Percentiles rank a stretch among this genome's conserved stretches.
Evolutionary conservation across 495 filamentous ascomycete species (phyloP).

Genomic region (Astrothelium macrocarpum): DNA sequence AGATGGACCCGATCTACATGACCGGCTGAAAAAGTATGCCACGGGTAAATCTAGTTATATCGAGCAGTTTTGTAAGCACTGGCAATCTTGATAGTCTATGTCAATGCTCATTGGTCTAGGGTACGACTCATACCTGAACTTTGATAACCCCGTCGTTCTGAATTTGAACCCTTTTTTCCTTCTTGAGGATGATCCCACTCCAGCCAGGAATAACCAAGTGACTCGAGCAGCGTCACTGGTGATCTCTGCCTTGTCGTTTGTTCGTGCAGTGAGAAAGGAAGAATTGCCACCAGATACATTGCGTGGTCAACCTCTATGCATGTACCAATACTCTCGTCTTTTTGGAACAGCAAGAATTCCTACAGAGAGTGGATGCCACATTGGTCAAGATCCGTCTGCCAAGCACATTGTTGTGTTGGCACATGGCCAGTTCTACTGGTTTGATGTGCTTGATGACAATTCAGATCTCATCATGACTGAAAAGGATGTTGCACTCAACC

Average conservation of each 20-base stretch:
- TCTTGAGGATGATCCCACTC: constrained; percentile 93
- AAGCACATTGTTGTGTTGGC: constrained; percentile 93
- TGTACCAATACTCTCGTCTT: constrained; percentile 95
- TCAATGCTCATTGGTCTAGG: constrained; percentile 42
- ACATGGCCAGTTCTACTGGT: constrained; percentile 98
- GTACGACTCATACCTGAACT: constrained; percentile 98
- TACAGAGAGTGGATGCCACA: constrained; percentile 90
- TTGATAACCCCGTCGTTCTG: constrained; percentile 92
- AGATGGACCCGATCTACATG: constrained; percentile 79
- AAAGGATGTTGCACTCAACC: constrained; percentile 83
- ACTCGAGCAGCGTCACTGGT: constrained; percentile 88
- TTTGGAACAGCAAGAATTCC: constrained; percentile 94
- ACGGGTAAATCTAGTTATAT: constrained; percentile 89
- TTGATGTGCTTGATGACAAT: constrained; percentile 91
- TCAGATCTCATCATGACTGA: constrained; percentile 95
- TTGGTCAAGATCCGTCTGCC: constrained; percentile 79
- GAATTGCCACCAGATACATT: constrained; percentile 86
- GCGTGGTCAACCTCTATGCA: constrained; percentile 73
- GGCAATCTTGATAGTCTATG: background rate
- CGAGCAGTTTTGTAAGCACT: constrained; percentile 88
- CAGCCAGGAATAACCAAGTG: constrained; percentile 90
- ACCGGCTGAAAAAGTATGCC: constrained; percentile 89
- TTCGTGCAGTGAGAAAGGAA: constrained; percentile 84
- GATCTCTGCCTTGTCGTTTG: constrained; percentile 82
- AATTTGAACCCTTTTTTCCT: constrained; percentile 98